Evolutionary conservation across 352 stramenopile genomes (phyloP).

Genomic region (Pythium plurisporium): DNA sequence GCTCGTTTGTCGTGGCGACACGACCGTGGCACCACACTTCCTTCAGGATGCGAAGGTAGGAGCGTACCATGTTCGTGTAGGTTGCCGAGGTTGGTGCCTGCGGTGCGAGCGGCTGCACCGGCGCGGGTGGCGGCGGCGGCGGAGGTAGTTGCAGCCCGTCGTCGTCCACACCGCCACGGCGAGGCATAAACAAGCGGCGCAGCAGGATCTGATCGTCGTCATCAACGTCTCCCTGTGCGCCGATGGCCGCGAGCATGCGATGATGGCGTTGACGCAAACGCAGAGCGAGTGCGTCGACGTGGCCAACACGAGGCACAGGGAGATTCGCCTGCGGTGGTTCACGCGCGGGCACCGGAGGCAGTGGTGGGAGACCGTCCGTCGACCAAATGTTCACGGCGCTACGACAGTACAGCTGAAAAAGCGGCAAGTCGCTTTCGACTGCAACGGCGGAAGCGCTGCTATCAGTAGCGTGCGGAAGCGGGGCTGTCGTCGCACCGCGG

Average conservation of each 20-base stretch:
- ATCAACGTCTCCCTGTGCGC: background rate
- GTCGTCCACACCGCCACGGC: background rate
- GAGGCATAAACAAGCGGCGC: background rate
- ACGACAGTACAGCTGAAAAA: conserved; percentile 26
- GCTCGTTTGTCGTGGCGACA: conserved; percentile 3
- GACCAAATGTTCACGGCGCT: conserved; percentile 12
- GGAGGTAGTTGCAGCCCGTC: background rate
- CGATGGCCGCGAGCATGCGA: background rate
- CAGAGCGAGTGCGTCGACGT: background rate
- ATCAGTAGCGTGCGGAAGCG: background rate
- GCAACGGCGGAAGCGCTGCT: no score
- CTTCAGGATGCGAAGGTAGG: conserved; percentile 10
- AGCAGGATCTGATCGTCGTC: background rate
- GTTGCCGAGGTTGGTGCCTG: conserved; percentile 1
- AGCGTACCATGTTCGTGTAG: conserved; percentile 10
- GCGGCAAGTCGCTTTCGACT: background rate
- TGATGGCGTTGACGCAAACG: background rate
- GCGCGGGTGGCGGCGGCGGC: background rate
- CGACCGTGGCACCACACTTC: conserved; percentile 12
- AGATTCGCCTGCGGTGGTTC: background rate
- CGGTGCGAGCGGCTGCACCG: background rate
- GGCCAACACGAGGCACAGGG: background rate
- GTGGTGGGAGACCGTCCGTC: background rate
- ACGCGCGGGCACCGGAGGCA: background rate
- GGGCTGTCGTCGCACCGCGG: background rate